Conservation (phyloP, 2,329 filamentous ascomycete species). For the Hypocreales sp. region DNA sequence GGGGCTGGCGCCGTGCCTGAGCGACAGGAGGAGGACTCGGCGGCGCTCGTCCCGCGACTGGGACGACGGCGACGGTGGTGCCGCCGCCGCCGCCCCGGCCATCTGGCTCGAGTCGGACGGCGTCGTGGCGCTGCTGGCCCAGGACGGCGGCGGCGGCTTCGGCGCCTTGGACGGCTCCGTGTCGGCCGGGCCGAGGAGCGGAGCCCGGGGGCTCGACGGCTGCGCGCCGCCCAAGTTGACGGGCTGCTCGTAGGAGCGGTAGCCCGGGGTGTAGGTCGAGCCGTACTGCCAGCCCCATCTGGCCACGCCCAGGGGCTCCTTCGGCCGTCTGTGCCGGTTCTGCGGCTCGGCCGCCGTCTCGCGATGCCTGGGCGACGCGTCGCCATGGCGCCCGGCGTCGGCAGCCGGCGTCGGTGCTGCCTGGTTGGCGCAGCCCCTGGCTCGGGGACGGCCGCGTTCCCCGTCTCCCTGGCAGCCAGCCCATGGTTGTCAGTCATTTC, state of each 20-base stretch:
- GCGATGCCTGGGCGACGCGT: background rate
- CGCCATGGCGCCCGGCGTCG: background rate
- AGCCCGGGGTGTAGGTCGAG: background rate
- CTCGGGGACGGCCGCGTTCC: background rate
- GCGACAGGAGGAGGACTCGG: conserved; percentile 11
- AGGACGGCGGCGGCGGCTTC: background rate
- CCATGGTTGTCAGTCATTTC: background rate
- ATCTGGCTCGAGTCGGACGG: background rate
- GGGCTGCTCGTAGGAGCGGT: background rate
- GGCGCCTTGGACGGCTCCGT: background rate
- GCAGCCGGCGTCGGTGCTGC: background rate
- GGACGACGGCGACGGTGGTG: no score
- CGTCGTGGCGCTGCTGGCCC: background rate
- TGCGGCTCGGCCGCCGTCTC: background rate
- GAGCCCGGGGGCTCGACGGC: background rate
- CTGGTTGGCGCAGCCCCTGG: background rate
- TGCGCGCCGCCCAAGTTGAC: background rate
- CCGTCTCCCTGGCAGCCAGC: background rate
- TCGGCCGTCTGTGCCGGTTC: background rate
- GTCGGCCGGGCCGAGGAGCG: background rate
- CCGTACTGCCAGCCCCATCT: background rate
- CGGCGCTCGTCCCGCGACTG: conserved; percentile 8
- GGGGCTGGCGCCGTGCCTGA: conserved; percentile 8
- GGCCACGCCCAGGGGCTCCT: background rate
- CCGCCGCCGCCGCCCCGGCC: no score